A percentile compares a stretch with the other conserved stretches of the same genome.
phyloP scores from a whole-genome alignment of 257 asterid genomes.

The Solanum etuberosum region DNA sequence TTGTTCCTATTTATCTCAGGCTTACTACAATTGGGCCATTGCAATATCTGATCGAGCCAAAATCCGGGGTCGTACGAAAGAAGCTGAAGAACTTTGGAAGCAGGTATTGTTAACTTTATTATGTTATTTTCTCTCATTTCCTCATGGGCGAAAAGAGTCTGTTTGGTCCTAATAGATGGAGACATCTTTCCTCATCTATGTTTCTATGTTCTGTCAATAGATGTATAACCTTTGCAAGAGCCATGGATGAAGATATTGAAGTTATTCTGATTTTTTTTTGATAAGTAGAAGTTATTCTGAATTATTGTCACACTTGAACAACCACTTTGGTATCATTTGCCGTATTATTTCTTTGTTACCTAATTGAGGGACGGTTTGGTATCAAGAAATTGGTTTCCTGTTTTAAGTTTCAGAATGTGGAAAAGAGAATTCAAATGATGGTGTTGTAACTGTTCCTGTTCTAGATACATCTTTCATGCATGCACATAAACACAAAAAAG shows the following conservation, averaged over 20 bases:
- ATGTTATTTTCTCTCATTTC: neutral
- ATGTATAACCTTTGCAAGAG: neutral
- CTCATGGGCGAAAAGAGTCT: neutral
- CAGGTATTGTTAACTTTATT: constrained; percentile 33
- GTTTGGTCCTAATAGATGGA: neutral
- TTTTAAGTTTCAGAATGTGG: neutral
- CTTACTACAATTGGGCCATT: constrained; percentile 96
- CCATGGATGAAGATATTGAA: neutral
- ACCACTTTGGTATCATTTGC: neutral
- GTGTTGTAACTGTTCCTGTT: neutral
- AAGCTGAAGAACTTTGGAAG: constrained; percentile 98
- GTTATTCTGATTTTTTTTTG: neutral
- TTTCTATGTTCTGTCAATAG: neutral
- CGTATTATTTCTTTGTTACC: neutral
- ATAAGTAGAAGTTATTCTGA: neutral
- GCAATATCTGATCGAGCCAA: constrained; percentile 99
- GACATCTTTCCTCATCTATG: neutral
- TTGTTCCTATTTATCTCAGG: constrained; percentile 28
- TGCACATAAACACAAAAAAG: neutral
- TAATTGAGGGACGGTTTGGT: neutral
- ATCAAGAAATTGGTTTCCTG: neutral
- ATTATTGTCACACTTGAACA: neutral
- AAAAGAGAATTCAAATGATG: neutral
- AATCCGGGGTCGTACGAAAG: constrained; percentile 99
- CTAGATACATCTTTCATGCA: neutral